phyloP scores from a whole-genome alignment of 139 green algal species.

The Yamagishiella unicocca region DNA sequence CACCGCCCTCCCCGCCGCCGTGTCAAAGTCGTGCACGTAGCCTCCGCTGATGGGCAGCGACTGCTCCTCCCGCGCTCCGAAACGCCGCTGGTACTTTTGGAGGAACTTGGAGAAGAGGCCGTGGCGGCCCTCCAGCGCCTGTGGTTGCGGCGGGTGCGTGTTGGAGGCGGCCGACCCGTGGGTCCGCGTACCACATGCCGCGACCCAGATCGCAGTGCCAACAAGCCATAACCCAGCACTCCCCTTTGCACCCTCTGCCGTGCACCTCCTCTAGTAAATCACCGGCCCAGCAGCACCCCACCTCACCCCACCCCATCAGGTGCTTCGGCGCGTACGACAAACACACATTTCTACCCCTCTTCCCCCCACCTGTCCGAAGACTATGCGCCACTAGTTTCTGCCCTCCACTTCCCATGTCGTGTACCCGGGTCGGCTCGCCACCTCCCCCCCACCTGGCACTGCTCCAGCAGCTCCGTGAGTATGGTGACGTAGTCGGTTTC shows the following conservation, averaged over 20 bases:
- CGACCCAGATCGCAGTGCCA: too few relatives aligned
- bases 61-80: slow-evolving; percentile 5
- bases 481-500: slow-evolving; percentile 25
- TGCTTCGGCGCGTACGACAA: too few relatives aligned
- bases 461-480: slow-evolving; percentile 30
- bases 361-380: background rate
- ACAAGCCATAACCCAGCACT: too few relatives aligned
- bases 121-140: slow-evolving; percentile 30
- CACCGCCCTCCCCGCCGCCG: background rate
- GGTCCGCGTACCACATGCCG: too few relatives aligned
- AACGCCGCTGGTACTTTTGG: slow-evolving; percentile 23
- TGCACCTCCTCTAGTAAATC: too few relatives aligned
- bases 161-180: too few relatives aligned
- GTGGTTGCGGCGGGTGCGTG: background rate
- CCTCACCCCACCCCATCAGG: too few relatives aligned
- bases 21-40: slow-evolving; percentile 7
- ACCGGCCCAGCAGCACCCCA: too few relatives aligned
- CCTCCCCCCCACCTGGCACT: slow-evolving; percentile 17
- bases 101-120: slow-evolving; percentile 38
- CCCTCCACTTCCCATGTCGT: too few relatives aligned
- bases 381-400: background rate
- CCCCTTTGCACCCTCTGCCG: too few relatives aligned
- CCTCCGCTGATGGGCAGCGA: slow-evolving; percentile 38
- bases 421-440: background rate
- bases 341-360: too few relatives aligned